Conservation (phyloP, 73 alveolate species). For the Halteria grandinella region DNA sequence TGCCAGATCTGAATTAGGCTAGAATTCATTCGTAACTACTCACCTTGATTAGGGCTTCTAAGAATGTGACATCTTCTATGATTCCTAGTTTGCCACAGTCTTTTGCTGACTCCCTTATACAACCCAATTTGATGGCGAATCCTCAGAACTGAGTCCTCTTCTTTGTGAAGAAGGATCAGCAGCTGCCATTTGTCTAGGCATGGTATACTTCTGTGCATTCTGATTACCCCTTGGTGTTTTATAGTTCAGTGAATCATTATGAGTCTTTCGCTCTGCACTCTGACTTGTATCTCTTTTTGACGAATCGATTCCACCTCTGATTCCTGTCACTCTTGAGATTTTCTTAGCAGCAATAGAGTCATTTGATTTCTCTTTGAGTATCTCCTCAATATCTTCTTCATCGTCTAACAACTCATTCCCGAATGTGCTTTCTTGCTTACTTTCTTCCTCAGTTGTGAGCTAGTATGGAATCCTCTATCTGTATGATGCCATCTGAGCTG, state of each 20-base stretch:
- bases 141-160: background rate
- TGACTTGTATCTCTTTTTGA: background rate
- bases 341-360: background rate
- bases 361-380: background rate
- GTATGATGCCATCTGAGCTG: too few species aligned
- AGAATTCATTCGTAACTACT: slow-evolving; percentile 28
- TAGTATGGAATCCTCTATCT: too few species aligned
- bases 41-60: background rate
- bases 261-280: slow-evolving; percentile 15
- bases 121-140: slow-evolving; percentile 19
- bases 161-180: background rate
- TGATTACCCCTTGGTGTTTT: slow-evolving; percentile 18
- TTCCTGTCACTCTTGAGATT: background rate
- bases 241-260: background rate
- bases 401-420: slow-evolving; percentile 26
- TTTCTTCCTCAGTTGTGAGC: too few species aligned
- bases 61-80: background rate
- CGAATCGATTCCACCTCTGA: background rate
- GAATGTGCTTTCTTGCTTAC: too few species aligned
- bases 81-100: background rate
- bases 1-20: slow-evolving; percentile 11
- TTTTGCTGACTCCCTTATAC: slow-evolving; percentile 2
- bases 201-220: too few species aligned
- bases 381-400: slow-evolving; percentile 11
- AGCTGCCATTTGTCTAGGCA: too few species aligned